Percentiles rank a stretch among this genome's conserved stretches.
Conservation (phyloP, 2,329 filamentous ascomycete species). For the Hirsutella thompsonii region DNA sequence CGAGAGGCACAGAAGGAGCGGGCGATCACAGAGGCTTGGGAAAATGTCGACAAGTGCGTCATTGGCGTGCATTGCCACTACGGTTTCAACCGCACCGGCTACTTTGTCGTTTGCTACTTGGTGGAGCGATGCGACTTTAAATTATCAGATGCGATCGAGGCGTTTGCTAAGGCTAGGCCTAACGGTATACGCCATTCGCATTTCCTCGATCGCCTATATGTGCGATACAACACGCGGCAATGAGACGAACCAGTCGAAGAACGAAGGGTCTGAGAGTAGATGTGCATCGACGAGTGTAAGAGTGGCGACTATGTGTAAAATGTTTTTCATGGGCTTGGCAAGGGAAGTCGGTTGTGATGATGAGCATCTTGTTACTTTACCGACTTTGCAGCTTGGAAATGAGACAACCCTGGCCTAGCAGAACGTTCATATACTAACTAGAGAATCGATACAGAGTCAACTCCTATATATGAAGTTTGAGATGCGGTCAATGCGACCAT, state of each 20-base stretch:
- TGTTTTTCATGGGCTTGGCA: too few relatives aligned
- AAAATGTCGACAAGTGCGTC: constrained; percentile 26
- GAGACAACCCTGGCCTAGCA: too few relatives aligned
- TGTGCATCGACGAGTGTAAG: too few relatives aligned
- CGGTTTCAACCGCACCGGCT: constrained; percentile 88
- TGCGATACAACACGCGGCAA: constrained; percentile 46
- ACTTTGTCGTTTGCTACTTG: constrained; percentile 83
- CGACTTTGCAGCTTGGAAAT: background rate
- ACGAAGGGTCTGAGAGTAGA: too few relatives aligned
- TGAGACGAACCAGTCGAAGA: too few relatives aligned
- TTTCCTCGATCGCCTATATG: constrained; percentile 73
- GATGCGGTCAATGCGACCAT: too few relatives aligned
- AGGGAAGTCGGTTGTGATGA: too few relatives aligned
- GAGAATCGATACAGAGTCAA: background rate
- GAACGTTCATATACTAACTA: background rate
- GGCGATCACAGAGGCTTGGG: constrained; percentile 23
- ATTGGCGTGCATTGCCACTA: constrained; percentile 92
- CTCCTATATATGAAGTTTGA: background rate
- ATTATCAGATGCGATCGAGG: constrained; percentile 65
- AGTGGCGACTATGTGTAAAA: too few relatives aligned
- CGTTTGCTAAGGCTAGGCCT: constrained; percentile 59
- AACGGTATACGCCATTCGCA: constrained; percentile 84
- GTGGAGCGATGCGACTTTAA: constrained; percentile 63
- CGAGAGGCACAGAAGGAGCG: constrained; percentile 35
- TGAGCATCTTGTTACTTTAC: background rate